phyloP scores from a whole-genome alignment of 192 early-diverging fungal genomes.

The Podila horticola region DNA sequence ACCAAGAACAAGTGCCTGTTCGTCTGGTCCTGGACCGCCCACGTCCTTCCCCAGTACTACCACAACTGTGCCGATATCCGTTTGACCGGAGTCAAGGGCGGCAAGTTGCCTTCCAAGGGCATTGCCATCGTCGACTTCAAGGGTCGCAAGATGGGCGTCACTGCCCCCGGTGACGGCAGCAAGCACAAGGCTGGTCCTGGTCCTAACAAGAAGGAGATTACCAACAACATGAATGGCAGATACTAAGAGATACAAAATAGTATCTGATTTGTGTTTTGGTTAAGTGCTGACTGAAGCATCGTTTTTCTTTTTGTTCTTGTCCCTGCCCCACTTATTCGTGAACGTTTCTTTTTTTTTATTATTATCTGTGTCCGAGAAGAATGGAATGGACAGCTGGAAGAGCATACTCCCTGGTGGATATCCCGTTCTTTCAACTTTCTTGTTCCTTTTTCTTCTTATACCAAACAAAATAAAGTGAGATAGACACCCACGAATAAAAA shows the following conservation, averaged over 20 bases:
- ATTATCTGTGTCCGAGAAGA: neutral
- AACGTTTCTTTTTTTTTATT: neutral
- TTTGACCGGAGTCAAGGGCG: constrained; percentile 53
- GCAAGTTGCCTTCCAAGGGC: constrained; percentile 4
- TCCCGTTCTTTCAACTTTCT: neutral
- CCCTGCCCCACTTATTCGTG: too few relatives aligned
- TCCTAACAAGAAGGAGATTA: constrained; percentile 23
- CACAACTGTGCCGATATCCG: constrained; percentile 79
- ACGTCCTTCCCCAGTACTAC: constrained; percentile 80
- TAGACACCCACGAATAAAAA: neutral
- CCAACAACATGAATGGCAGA: constrained; percentile 32
- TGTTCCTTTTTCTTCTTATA: neutral
- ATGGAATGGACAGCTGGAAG: neutral
- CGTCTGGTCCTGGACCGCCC: constrained; percentile 76
- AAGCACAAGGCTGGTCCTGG: constrained; percentile 28
- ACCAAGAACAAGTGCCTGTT: constrained; percentile 48
- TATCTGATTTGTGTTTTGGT: neutral
- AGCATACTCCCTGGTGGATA: neutral
- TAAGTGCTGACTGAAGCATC: too few relatives aligned
- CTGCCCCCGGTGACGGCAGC: constrained; percentile 33
- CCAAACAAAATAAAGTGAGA: neutral
- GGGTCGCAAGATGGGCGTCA: constrained; percentile 12
- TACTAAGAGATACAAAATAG: constrained; percentile 2
- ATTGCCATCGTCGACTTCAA: constrained; percentile 40
- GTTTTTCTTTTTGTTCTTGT: neutral